Percentiles rank a stretch among this genome's conserved stretches.
These are phyloP conservation scores for Boletus hoseneyae DNA, from an alignment of 1,284 basidiomycete genomes.

Conservation along the genomic window DNA sequence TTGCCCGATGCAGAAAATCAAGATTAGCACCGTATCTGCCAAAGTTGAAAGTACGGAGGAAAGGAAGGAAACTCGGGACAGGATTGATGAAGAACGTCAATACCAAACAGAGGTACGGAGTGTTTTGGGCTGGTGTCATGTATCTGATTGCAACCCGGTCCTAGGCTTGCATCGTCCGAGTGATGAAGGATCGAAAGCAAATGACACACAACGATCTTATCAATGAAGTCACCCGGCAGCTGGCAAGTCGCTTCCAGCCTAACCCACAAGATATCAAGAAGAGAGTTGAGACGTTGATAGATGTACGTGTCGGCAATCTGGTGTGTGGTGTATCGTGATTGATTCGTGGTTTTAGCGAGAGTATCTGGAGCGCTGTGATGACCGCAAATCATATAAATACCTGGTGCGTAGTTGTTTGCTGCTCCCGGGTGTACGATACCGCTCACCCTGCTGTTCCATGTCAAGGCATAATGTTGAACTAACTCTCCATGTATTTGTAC, in stretches of 20 bases:
- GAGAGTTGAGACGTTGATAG: conserved; percentile 91
- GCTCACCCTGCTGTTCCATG: conserved; percentile 1
- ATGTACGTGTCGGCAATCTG: conserved; percentile 49
- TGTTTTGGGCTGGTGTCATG: not conserved
- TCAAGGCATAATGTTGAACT: conserved; percentile 25
- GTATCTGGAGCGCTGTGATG: conserved; percentile 75
- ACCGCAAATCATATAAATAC: conserved; percentile 82
- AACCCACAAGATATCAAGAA: conserved; percentile 89
- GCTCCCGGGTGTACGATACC: not conserved
- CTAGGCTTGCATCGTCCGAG: conserved; percentile 93
- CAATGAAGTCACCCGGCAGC: conserved; percentile 86
- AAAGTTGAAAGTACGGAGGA: conserved; percentile 87
- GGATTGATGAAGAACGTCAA: conserved; percentile 90
- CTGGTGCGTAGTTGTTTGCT: conserved; percentile 39
- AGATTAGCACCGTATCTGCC: conserved; percentile 87
- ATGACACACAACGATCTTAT: conserved; percentile 89
- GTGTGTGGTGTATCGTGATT: not conserved
- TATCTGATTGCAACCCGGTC: conserved; percentile 5
- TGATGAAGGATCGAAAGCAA: conserved; percentile 96
- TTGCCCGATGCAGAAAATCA: conserved; percentile 83
- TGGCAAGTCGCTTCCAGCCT: conserved; percentile 84
- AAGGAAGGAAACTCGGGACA: conserved; percentile 85
- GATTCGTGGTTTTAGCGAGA: conserved; percentile 54
- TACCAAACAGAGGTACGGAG: conserved; percentile 83
- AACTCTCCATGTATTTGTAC: not conserved